A percentile compares a stretch with the other conserved stretches of the same genome.
These are phyloP conservation scores for Potentilla sterilis DNA, from an alignment of 306 rosid genomes.

Conservation along the genomic window DNA sequence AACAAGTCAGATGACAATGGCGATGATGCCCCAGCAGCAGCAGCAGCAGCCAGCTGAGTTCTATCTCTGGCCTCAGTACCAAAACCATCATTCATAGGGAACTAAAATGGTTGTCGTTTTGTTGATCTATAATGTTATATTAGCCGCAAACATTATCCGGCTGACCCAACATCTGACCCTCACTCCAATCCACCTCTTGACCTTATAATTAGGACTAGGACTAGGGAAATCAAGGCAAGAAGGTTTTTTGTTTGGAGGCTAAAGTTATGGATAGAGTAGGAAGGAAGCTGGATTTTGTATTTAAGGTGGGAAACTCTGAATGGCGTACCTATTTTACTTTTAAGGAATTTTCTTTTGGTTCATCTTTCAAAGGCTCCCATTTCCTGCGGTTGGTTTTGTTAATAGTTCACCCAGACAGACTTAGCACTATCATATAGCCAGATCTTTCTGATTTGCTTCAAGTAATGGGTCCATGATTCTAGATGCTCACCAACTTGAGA, in stretches of 20 bases:
- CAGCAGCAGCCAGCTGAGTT: constrained; percentile 62
- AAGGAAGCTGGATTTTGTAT: constrained; percentile 55
- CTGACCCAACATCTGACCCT: constrained; percentile 54
- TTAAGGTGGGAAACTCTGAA: constrained; percentile 36
- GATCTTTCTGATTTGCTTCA: not conserved
- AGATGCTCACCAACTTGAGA: too few species aligned
- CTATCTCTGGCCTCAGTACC: constrained; percentile 74
- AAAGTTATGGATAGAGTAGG: constrained; percentile 32
- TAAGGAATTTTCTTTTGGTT: not conserved
- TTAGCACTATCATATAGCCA: not conserved
- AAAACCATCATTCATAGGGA: constrained; percentile 46
- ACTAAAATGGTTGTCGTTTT: not conserved
- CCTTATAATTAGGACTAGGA: constrained; percentile 35
- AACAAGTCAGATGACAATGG: constrained; percentile 29
- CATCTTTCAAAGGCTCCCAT: not conserved
- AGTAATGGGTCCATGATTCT: not conserved
- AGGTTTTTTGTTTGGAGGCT: constrained; percentile 50
- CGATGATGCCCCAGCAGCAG: constrained; percentile 11
- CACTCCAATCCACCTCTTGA: constrained; percentile 41
- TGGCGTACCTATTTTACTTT: not conserved
- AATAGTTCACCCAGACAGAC: not conserved
- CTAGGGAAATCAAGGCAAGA: constrained; percentile 19
- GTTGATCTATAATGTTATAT: constrained; percentile 19
- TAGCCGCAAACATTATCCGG: constrained; percentile 47
- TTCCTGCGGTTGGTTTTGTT: not conserved